Evolutionary conservation across 805 yeast species (phyloP).

Genomic region (Saturnispora saitoi): DNA sequence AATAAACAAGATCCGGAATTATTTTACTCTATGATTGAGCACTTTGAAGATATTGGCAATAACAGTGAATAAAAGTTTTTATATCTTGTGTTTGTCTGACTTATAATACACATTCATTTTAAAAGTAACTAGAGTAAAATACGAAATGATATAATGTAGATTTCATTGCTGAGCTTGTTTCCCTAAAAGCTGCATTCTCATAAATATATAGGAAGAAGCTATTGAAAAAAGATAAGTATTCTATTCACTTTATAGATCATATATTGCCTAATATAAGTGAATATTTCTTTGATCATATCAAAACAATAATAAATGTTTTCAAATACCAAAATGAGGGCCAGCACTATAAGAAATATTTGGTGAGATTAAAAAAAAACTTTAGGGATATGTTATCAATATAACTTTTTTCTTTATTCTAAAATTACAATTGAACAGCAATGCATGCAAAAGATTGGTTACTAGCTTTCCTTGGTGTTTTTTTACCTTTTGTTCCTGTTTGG

Average conservation of each 20-base stretch:
- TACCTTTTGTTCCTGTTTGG: constrained; percentile 68
- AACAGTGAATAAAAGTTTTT: not conserved
- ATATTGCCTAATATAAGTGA: too few species aligned
- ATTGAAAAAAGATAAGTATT: too few species aligned
- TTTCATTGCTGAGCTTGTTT: too few species aligned
- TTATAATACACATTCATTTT: not conserved
- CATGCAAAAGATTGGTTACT: constrained; percentile 44
- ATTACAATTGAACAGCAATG: constrained; percentile 14
- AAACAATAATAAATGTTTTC: too few species aligned
- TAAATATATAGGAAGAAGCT: too few species aligned
- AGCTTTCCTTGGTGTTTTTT: constrained; percentile 56
- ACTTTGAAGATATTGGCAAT: not conserved
- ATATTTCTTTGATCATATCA: too few species aligned
- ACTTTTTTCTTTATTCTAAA: not conserved
- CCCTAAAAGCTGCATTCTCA: too few species aligned
- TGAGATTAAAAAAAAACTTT: not conserved
- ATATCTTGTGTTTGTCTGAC: not conserved
- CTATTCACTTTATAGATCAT: too few species aligned
- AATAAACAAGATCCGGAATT: not conserved
- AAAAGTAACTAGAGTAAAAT: not conserved
- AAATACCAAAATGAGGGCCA: too few species aligned
- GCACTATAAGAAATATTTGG: too few species aligned
- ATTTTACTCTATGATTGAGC: not conserved
- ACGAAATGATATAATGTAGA: too few species aligned
- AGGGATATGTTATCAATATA: not conserved